phyloP scores from a whole-genome alignment of 441 rosid species.

The Oxalis stricta region DNA sequence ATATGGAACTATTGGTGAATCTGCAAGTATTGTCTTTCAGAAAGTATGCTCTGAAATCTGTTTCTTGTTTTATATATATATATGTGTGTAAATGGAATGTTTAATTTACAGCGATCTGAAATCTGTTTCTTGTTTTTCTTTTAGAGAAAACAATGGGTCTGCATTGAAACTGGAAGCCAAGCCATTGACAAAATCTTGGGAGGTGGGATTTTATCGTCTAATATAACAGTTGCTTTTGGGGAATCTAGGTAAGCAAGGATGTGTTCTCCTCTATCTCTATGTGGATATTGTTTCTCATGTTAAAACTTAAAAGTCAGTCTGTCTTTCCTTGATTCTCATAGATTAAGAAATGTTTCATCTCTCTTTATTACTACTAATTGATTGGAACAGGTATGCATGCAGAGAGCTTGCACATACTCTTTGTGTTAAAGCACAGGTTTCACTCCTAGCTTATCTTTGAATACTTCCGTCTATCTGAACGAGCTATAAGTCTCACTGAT shows the following conservation, averaged over 20 bases:
- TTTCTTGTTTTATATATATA: too few species aligned
- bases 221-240: constrained; percentile 93
- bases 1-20: too few species aligned
- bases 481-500: background rate
- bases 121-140: constrained; percentile 5
- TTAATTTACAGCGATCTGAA: background rate
- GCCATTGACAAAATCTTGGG: constrained; percentile 87
- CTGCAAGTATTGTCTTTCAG: too few species aligned
- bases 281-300: background rate
- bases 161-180: constrained; percentile 84
- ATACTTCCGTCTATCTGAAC: background rate
- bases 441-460: constrained; percentile 8
- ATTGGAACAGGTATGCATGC: constrained; percentile 93
- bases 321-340: background rate
- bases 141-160: constrained; percentile 61
- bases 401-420: constrained; percentile 94
- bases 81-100: background rate
- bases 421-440: constrained; percentile 82
- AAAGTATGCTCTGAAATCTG: too few species aligned
- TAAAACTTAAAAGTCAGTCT: background rate
- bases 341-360: too few species aligned
- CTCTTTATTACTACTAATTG: constrained; percentile 4
- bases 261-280: background rate
- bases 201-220: constrained; percentile 71
- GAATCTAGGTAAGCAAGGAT: constrained; percentile 47